These are phyloP conservation scores for Nicotiana tomentosiformis DNA, from an alignment of 257 asterid genomes.

Conservation along the genomic window DNA sequence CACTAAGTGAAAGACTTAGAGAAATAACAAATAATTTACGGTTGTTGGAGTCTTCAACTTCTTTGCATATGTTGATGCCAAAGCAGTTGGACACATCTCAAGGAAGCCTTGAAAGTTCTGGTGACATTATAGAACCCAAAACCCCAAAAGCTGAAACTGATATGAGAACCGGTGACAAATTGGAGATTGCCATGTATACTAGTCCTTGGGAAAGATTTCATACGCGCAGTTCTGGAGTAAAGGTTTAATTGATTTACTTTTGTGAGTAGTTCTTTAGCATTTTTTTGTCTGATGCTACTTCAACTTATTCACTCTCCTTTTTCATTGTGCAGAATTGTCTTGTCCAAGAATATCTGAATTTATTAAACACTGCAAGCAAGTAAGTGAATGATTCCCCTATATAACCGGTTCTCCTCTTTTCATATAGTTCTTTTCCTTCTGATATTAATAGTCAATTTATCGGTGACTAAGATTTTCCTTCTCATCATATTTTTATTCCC, in stretches of 20 bases:
- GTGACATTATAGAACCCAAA: slow-evolving; percentile 51
- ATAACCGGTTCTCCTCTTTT: background rate
- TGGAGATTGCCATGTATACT: slow-evolving; percentile 22
- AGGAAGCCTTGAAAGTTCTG: slow-evolving; percentile 14
- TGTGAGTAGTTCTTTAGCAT: background rate
- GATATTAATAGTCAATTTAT: background rate
- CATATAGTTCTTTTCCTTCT: background rate
- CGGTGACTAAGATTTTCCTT: background rate
- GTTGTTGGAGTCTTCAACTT: slow-evolving; percentile 49
- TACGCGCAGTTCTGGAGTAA: slow-evolving; percentile 49
- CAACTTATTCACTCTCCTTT: background rate
- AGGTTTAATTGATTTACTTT: slow-evolving; percentile 34
- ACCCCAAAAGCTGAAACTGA: slow-evolving; percentile 46
- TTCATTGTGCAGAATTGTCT: slow-evolving; percentile 42
- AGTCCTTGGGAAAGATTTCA: slow-evolving; percentile 51
- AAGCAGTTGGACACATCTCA: slow-evolving; percentile 26
- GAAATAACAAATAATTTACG: slow-evolving; percentile 51
- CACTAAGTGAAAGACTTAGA: slow-evolving; percentile 53
- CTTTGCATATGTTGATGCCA: slow-evolving; percentile 29
- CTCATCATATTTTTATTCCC: background rate
- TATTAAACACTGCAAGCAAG: slow-evolving; percentile 78
- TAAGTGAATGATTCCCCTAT: slow-evolving; percentile 26
- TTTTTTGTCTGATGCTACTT: background rate
- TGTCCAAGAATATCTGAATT: slow-evolving; percentile 54
- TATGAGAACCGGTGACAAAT: slow-evolving; percentile 4